Evolutionary conservation across 192 early-diverging fungal species (phyloP).

Genomic region (Pecoramyces ruminantium): DNA sequence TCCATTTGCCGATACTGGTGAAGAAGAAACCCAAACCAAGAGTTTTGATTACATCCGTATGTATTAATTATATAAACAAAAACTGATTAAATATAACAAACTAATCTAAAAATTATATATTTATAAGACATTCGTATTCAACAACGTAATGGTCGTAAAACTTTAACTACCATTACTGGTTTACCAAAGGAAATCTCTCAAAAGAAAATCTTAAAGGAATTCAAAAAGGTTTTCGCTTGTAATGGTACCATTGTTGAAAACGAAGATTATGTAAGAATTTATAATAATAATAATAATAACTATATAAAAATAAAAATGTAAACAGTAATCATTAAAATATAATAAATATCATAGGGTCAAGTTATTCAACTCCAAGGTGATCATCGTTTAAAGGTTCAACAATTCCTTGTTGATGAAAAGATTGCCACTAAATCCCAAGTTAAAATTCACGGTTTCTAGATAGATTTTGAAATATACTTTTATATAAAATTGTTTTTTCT

Average conservation of each 20-base stretch:
- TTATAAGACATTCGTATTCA: constrained; percentile 99
- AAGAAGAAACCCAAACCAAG: constrained; percentile 16
- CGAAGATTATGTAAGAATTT: constrained; percentile 51
- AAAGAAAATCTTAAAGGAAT: constrained; percentile 83
- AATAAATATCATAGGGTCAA: constrained; percentile 23
- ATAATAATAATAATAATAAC: too few species aligned
- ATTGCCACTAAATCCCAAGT: constrained; percentile 75
- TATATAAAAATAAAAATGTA: too few species aligned
- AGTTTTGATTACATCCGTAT: constrained; percentile 23
- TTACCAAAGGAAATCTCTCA: constrained; percentile 69
- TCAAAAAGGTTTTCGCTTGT: constrained; percentile 93
- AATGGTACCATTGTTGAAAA: constrained; percentile 85
- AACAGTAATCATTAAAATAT: too few species aligned
- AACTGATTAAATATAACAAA: too few species aligned
- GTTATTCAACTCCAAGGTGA: constrained; percentile 92
- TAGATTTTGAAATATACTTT: neutral
- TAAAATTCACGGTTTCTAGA: constrained; percentile 93
- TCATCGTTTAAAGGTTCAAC: constrained; percentile 66
- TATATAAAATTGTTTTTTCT: neutral
- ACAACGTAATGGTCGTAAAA: constrained; percentile 93
- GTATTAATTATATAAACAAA: too few species aligned
- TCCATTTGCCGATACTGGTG: constrained; percentile 26
- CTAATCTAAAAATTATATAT: too few species aligned
- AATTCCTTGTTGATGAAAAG: constrained; percentile 58
- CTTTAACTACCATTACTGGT: constrained; percentile 86